These are phyloP conservation scores for Aspergillus diversus DNA, from an alignment of 495 filamentous ascomycete genomes.

Conservation along the genomic window DNA sequence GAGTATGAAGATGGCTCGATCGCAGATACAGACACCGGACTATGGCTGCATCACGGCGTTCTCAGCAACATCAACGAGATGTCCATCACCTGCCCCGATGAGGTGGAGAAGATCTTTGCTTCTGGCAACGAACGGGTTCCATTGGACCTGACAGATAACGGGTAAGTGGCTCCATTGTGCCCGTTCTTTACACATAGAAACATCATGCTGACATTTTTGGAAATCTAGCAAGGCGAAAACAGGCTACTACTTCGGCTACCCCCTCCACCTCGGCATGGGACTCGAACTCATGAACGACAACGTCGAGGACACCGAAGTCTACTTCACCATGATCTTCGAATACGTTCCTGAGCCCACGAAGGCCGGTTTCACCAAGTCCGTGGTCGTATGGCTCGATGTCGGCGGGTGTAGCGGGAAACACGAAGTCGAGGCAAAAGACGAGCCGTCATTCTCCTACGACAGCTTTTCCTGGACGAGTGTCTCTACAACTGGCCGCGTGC, in stretches of 20 bases:
- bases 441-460: neutral
- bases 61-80: neutral
- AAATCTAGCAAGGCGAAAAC: neutral
- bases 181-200: neutral
- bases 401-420: neutral
- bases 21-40: neutral
- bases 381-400: neutral
- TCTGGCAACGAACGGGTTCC: neutral
- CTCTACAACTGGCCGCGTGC: neutral
- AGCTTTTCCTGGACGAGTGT: neutral
- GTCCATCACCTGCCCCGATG: neutral
- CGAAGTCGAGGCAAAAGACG: neutral
- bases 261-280: neutral
- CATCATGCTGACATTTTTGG: neutral
- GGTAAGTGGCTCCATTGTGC: neutral
- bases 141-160: neutral
- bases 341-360: neutral
- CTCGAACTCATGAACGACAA: neutral
- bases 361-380: neutral
- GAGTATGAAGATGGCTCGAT: neutral
- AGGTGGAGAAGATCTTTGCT: neutral
- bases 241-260: neutral
- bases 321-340: neutral
- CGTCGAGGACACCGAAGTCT: neutral
- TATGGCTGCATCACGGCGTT: neutral